Conservation (phyloP, 441 rosid genomes). For the Oxalis stricta region DNA sequence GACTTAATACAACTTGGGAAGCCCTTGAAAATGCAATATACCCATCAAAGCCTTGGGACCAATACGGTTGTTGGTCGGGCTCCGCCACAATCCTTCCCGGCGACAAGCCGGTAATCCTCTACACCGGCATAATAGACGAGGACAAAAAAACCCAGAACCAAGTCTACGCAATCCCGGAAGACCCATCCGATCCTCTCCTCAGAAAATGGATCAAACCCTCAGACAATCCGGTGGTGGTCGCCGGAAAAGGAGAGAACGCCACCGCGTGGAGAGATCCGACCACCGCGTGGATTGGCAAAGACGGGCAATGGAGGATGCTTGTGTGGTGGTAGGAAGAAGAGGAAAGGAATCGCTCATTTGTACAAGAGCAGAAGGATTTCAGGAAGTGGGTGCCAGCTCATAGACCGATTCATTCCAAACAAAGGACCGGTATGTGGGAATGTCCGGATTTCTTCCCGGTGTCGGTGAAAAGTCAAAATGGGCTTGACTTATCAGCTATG, state of each 20-base stretch:
- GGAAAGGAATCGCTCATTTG: slow-evolving; percentile 45
- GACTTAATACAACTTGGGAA: slow-evolving; percentile 71
- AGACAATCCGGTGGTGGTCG: slow-evolving; percentile 46
- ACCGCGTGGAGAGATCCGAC: slow-evolving; percentile 85
- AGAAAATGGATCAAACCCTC: slow-evolving; percentile 67
- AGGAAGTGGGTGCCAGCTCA: slow-evolving; percentile 45
- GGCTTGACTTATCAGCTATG: slow-evolving; percentile 33
- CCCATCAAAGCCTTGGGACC: slow-evolving; percentile 62
- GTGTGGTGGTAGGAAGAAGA: slow-evolving; percentile 42
- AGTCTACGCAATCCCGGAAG: slow-evolving; percentile 52
- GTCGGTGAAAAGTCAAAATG: slow-evolving; percentile 15
- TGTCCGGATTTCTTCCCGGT: slow-evolving; percentile 83
- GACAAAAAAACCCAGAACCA: slow-evolving; percentile 31
- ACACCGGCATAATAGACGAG: slow-evolving; percentile 72
- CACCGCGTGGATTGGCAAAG: slow-evolving; percentile 52
- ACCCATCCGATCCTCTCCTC: slow-evolving; percentile 66
- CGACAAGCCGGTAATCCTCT: slow-evolving; percentile 43
- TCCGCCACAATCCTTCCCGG: slow-evolving; percentile 56
- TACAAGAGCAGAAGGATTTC: slow-evolving; percentile 59
- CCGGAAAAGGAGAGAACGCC: slow-evolving; percentile 33
- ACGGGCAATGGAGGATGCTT: slow-evolving; percentile 44
- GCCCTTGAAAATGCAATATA: slow-evolving; percentile 51
- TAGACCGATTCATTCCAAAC: slow-evolving; percentile 45
- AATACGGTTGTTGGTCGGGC: slow-evolving; percentile 81
- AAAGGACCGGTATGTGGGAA: slow-evolving; percentile 62